Conservation (phyloP, 2,329 filamentous ascomycete genomes). For the Trichothecium roseum region DNA sequence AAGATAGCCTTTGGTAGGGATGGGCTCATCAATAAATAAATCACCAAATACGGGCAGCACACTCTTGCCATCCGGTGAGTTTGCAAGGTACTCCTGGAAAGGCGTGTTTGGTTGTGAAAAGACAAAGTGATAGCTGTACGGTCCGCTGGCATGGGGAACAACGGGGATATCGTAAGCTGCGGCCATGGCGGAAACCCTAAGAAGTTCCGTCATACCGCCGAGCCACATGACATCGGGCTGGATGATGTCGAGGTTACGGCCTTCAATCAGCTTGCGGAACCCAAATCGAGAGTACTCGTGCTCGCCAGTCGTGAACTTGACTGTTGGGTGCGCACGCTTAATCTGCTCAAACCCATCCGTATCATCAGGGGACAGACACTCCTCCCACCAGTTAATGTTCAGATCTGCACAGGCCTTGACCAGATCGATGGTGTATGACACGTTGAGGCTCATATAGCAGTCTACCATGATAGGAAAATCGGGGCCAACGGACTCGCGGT, state of each 20-base stretch:
- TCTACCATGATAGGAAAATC: slow-evolving; percentile 93
- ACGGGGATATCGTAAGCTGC: slow-evolving; percentile 91
- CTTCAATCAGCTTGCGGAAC: slow-evolving; percentile 88
- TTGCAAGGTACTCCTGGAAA: slow-evolving; percentile 93
- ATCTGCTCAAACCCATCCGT: slow-evolving; percentile 82
- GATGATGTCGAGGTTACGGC: slow-evolving; percentile 84
- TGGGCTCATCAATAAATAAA: slow-evolving; percentile 82
- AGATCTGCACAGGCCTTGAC: slow-evolving; percentile 75
- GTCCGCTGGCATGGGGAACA: slow-evolving; percentile 86
- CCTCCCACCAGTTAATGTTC: slow-evolving; percentile 96
- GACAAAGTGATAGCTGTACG: slow-evolving; percentile 94
- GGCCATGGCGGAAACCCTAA: slow-evolving; percentile 81
- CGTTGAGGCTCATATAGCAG: slow-evolving; percentile 94
- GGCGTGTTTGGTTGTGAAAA: slow-evolving; percentile 87
- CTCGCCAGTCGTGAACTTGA: slow-evolving; percentile 93
- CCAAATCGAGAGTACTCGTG: slow-evolving; percentile 93
- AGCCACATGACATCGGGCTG: slow-evolving; percentile 98
- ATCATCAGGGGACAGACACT: slow-evolving; percentile 85
- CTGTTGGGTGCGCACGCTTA: slow-evolving; percentile 79
- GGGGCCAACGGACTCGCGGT: slow-evolving; percentile 74
- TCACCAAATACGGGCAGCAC: slow-evolving; percentile 89
- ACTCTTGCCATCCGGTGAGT: slow-evolving; percentile 81
- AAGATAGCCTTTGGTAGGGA: slow-evolving; percentile 72
- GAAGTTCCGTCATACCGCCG: slow-evolving; percentile 81
- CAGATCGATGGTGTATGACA: slow-evolving; percentile 84